phyloP scores from a whole-genome alignment of 169 alveolate genomes.

The Perkinsus chesapeaki region DNA sequence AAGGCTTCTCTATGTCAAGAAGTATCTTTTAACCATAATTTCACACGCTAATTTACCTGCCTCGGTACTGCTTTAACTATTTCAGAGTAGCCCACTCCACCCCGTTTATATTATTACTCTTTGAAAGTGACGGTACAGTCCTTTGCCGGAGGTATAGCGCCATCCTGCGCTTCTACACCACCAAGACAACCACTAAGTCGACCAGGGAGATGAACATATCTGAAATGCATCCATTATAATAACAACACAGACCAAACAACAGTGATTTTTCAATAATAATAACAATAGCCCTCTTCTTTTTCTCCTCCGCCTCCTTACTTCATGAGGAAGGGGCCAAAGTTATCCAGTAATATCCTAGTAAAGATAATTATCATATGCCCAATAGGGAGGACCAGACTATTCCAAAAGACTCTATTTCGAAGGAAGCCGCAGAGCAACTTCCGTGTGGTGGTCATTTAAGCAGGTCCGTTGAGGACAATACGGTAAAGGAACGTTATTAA shows the following conservation, averaged over 20 bases:
- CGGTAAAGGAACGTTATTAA: not conserved
- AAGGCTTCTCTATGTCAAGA: too few relatives aligned
- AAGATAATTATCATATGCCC: not conserved
- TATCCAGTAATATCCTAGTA: not conserved
- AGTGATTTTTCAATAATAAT: too few relatives aligned
- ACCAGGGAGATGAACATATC: not conserved
- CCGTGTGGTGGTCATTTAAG: not conserved
- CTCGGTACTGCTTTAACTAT: too few relatives aligned
- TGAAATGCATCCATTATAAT: not conserved
- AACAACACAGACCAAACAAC: too few relatives aligned
- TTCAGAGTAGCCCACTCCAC: too few relatives aligned
- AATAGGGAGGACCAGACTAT: not conserved
- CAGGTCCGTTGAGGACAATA: not conserved
- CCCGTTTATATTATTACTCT: not conserved
- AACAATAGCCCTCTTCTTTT: too few relatives aligned
- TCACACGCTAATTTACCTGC: too few relatives aligned
- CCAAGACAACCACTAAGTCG: not conserved
- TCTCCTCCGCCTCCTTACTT: not conserved
- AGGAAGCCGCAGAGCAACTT: not conserved
- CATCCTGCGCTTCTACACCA: not conserved
- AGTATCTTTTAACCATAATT: too few relatives aligned
- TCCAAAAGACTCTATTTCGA: not conserved
- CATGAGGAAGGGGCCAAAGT: not conserved
- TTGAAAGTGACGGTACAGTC: not conserved
- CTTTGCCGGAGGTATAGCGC: not conserved